Evolutionary conservation across 1,284 basidiomycete species (phyloP).

Genomic region (Testicularia cyperi): DNA sequence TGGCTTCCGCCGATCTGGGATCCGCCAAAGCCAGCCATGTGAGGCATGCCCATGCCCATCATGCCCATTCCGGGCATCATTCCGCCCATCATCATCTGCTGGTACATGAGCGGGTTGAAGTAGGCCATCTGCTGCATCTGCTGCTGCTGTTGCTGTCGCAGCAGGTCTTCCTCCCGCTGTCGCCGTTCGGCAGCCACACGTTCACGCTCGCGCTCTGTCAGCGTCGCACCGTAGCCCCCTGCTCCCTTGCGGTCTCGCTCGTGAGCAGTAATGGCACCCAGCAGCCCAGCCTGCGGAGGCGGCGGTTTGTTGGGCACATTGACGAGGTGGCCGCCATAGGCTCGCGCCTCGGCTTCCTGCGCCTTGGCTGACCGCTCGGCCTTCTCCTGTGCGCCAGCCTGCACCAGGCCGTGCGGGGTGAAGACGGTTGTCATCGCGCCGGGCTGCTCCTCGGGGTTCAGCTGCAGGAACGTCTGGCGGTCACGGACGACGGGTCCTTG

Average conservation of each 20-base stretch:
- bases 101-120: constrained; percentile 47
- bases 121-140: constrained; percentile 68
- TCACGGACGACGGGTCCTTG: constrained; percentile 22
- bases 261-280: constrained; percentile 92
- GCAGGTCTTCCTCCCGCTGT: constrained; percentile 85
- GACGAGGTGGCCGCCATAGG: constrained; percentile 83
- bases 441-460: constrained; percentile 51
- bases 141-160: constrained; percentile 84
- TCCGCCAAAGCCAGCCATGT: constrained; percentile 29
- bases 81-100: constrained; percentile 61
- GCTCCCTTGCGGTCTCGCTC: constrained; percentile 91
- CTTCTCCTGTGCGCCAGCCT: constrained; percentile 91
- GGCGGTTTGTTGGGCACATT: constrained; percentile 92
- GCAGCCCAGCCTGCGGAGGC: constrained; percentile 88
- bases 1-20: constrained; percentile 44
- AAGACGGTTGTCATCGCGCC: constrained; percentile 66
- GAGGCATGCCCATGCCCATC: constrained; percentile 59
- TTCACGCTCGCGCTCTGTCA: constrained; percentile 93
- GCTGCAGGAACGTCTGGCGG: constrained; percentile 53
- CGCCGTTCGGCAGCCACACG: constrained; percentile 66
- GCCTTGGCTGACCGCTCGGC: constrained; percentile 90
- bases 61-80: constrained; percentile 61
- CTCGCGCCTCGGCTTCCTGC: constrained; percentile 87
- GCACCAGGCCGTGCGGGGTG: constrained; percentile 87
- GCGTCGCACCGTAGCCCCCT: constrained; percentile 86